phyloP scores from a whole-genome alignment of 2,329 filamentous ascomycete genomes.

The Claviceps quebecensis region DNA sequence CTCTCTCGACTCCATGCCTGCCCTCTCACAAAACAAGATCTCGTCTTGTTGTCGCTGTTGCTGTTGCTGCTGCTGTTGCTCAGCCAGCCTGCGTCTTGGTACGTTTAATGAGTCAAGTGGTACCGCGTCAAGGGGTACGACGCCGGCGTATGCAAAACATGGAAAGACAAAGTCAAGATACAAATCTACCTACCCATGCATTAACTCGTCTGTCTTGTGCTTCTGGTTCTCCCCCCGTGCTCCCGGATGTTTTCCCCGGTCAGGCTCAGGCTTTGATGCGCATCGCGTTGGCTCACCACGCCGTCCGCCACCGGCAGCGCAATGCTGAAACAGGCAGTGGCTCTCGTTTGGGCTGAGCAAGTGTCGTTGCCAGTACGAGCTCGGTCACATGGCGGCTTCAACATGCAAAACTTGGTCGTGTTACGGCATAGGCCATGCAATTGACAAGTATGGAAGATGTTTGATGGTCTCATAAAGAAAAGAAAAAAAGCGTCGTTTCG shows the following conservation, averaged over 20 bases:
- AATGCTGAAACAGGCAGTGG: not conserved
- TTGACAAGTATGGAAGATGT: not conserved
- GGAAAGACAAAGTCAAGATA: not conserved
- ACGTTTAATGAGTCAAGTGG: not conserved
- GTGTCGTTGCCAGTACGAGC: not conserved
- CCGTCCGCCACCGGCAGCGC: not conserved
- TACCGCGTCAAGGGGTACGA: not conserved
- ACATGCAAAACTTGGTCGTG: slow-evolving; percentile 1
- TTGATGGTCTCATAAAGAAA: no score
- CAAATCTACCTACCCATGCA: not conserved
- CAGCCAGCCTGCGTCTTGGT: no score
- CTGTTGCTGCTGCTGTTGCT: no score
- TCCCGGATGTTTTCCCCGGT: not conserved
- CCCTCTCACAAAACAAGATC: no score
- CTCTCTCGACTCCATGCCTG: not conserved
- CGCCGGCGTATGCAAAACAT: no score
- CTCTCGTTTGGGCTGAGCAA: not conserved
- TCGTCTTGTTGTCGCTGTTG: no score
- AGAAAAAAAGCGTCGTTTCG: no score
- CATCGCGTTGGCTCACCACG: not conserved
- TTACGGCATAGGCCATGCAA: not conserved
- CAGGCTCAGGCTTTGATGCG: not conserved
- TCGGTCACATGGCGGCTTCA: not conserved
- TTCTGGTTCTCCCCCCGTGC: not conserved
- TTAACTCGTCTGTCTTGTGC: not conserved